Evolutionary conservation across 2,329 filamentous ascomycete species (phyloP), one percentile per base, ranked within the genome.

Genomic region (Fusarium pseudoanthophilum): DNA sequence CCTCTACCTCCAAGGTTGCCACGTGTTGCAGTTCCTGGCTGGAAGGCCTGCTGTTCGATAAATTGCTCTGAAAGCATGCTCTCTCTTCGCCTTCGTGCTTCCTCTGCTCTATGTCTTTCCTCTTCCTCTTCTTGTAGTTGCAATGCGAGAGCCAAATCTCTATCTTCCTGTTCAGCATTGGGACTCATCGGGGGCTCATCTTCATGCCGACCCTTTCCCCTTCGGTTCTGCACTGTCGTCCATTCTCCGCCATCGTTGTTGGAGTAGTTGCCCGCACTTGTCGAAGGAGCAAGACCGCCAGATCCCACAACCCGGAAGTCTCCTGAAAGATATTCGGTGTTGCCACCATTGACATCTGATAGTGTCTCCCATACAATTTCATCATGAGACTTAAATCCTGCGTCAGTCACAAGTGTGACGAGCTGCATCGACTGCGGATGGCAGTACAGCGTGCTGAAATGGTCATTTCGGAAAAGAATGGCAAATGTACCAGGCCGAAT

Each of bases 321-420:
- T 4, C 96, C 96, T 0, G 95, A 94, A 75, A 94, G 94, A 77
- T 97, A 94, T 79, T 95, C 93, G 5, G 93, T 91, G 20, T 89
- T 89, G 77, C 93, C 92, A 13, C 96, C 96, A 58, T 92, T 96
- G 28, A 97, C 92, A 77, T 98, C 95, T 2, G 93, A 92, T 4
- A 99, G 86, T 15, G 92, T 96, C 82, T 99, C 96, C 96, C 96
- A 99, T 1, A 99, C 94, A 18, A 99, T 91, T 80, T 98, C 95
- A 21, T 95, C 92, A 75, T 98, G 94, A 15, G 87, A 89, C 16
- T 92, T 91, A 78, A 97, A 99, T 2, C 96, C 96, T 32, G 94
- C 93, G 79, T 99, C 96, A 0, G 96, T 98, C 20, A 99, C 95
- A 7, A 99, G 85, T 0, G 93, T 94, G 72, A 95, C 89, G 3